Conservation (phyloP, 306 rosid species). For the Spatholobus suberectus region DNA sequence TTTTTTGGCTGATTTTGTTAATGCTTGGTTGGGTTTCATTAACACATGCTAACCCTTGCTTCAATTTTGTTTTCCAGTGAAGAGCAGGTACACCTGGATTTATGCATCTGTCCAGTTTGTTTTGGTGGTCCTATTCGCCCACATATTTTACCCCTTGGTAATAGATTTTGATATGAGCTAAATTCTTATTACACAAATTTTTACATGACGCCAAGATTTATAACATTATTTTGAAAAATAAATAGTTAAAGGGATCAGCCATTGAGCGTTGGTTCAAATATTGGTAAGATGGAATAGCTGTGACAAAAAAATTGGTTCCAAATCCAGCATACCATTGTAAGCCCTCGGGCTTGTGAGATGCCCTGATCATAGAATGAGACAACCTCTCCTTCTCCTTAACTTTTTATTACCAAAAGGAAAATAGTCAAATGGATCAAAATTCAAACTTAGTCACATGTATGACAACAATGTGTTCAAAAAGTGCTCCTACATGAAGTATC, state of each 20-base stretch:
- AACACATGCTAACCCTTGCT: constrained; percentile 24
- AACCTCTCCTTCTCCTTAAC: not conserved
- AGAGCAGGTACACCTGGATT: constrained; percentile 79
- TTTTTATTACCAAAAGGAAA: not conserved
- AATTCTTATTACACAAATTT: constrained; percentile 13
- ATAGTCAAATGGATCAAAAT: not conserved
- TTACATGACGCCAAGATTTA: constrained; percentile 19
- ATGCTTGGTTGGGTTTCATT: constrained; percentile 3
- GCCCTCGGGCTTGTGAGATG: not conserved
- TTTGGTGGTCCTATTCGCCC: constrained; percentile 88
- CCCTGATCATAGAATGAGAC: not conserved
- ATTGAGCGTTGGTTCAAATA: not conserved
- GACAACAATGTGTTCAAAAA: not conserved
- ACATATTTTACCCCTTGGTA: constrained; percentile 90
- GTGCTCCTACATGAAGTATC: not conserved
- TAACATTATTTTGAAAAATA: not conserved
- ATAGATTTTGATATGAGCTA: constrained; percentile 36
- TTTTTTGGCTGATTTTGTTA: not conserved
- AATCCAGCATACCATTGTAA: not conserved
- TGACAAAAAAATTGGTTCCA: not conserved
- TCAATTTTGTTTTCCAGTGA: constrained; percentile 58
- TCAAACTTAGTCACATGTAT: not conserved
- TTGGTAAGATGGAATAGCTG: not conserved
- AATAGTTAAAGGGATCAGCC: constrained; percentile 14
- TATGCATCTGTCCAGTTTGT: constrained; percentile 81